Conservation (phyloP, 177 flowering plant genomes). For the Vitis hybrid region DNA sequence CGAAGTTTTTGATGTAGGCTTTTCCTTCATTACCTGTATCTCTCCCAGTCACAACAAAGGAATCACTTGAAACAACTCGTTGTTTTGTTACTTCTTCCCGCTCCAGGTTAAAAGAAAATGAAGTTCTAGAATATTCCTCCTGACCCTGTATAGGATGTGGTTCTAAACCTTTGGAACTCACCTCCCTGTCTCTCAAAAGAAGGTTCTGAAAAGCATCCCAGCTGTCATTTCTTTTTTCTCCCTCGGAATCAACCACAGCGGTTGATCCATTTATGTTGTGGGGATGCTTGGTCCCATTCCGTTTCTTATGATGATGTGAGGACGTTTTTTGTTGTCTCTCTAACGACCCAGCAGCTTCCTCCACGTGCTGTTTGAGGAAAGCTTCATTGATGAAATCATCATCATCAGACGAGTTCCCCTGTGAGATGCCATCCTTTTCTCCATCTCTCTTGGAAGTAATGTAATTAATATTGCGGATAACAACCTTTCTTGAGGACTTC, state of each 20-base stretch:
- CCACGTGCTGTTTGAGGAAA: slow-evolving; percentile 62
- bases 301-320: slow-evolving; percentile 43
- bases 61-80: slow-evolving; percentile 43
- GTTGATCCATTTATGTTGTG: slow-evolving; percentile 18
- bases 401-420: slow-evolving; percentile 51
- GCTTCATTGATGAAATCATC: slow-evolving; percentile 58
- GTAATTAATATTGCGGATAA: slow-evolving; percentile 89
- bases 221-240: slow-evolving; percentile 37
- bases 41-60: slow-evolving; percentile 46
- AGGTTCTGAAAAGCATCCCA: slow-evolving; percentile 87
- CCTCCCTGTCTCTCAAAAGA: slow-evolving; percentile 59
- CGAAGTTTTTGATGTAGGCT: slow-evolving; percentile 32
- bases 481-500: slow-evolving; percentile 72
- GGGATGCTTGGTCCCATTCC: slow-evolving; percentile 29
- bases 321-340: slow-evolving; percentile 54
- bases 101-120: slow-evolving; percentile 27
- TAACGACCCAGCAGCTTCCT: slow-evolving; percentile 71
- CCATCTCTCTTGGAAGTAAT: slow-evolving; percentile 62
- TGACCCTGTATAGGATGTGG: slow-evolving; percentile 24
- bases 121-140: slow-evolving; percentile 33
- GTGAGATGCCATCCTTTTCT: slow-evolving; percentile 40
- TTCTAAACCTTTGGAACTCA: slow-evolving; percentile 18
- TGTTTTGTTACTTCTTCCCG: slow-evolving; percentile 35
- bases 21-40: slow-evolving; percentile 29
- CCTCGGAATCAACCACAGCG: slow-evolving; percentile 28